Evolutionary conservation across 2,329 filamentous ascomycete species (phyloP).

Genomic region (Ophiosphaerella korrae): DNA sequence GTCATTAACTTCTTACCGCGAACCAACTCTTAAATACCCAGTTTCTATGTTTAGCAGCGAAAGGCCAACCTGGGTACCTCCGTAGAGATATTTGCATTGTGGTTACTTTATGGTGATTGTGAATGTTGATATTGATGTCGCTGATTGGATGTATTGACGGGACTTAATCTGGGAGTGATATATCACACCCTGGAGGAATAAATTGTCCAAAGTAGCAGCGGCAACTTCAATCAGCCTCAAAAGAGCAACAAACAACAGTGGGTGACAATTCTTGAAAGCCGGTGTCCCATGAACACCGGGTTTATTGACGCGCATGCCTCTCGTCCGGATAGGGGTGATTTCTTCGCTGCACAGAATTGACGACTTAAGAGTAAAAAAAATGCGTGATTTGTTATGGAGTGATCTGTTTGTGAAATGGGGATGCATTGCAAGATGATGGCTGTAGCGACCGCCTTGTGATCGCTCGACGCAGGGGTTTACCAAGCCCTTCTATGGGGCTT

Average conservation of each 20-base stretch:
- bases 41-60: slow-evolving; percentile 21
- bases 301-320: too few relatives aligned
- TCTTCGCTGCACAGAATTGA: neutral
- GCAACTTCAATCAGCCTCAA: neutral
- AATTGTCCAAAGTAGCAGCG: slow-evolving; percentile 15
- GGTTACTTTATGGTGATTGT: slow-evolving; percentile 29
- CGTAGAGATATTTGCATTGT: slow-evolving; percentile 7
- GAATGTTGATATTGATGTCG: neutral
- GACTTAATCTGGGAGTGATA: slow-evolving; percentile 30
- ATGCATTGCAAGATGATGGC: slow-evolving; percentile 6
- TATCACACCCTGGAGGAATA: slow-evolving; percentile 11
- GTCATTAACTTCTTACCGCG: slow-evolving; percentile 11
- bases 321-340: too few relatives aligned
- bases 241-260: neutral
- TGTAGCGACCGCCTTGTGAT: neutral
- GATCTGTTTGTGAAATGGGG: neutral
- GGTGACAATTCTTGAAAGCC: neutral
- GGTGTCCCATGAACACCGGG: too few relatives aligned
- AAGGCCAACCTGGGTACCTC: slow-evolving; percentile 5
- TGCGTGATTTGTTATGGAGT: neutral
- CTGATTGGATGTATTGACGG: slow-evolving; percentile 23
- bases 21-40: slow-evolving; percentile 1
- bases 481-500: slow-evolving; percentile 8
- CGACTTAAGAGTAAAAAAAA: too few relatives aligned
- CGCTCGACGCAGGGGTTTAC: neutral